Percentiles rank a stretch among this genome's conserved stretches.
These are phyloP conservation scores for Rhodotorula paludigena DNA, from an alignment of 768 basidiomycete genomes.

Conservation along the genomic window DNA sequence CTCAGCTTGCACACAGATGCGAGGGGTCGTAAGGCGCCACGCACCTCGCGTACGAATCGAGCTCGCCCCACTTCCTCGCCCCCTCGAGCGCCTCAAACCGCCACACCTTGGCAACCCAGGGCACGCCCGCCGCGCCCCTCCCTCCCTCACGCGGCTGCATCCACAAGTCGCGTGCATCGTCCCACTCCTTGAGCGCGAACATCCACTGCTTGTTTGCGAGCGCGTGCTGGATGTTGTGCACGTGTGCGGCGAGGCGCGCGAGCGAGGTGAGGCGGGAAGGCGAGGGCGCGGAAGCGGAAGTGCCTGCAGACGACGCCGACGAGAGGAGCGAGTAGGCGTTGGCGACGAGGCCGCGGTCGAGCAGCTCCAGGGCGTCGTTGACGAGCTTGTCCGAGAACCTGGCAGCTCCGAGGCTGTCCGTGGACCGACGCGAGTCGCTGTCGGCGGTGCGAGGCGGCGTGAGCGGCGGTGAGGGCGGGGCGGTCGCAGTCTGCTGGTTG, in stretches of 20 bases:
- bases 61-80: background rate
- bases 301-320: background rate
- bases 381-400: background rate
- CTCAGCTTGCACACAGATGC: background rate
- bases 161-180: background rate
- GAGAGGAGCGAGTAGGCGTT: background rate
- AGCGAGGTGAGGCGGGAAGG: background rate
- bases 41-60: background rate
- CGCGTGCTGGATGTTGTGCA: background rate
- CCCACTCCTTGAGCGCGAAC: background rate
- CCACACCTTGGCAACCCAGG: background rate
- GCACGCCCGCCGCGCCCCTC: background rate
- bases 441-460: no score
- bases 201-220: background rate
- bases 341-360: background rate
- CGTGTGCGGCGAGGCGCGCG: background rate
- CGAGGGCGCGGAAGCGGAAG: background rate
- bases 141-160: background rate
- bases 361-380: background rate
- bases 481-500: no score
- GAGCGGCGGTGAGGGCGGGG: no score
- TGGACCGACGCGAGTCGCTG: no score
- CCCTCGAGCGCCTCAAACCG: background rate
- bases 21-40: background rate
- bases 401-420: background rate